Evolutionary conservation across 1,139 yeast species (phyloP), one percentile per base, ranked within the genome.

Genomic region (Suhomyces wounanorum): DNA sequence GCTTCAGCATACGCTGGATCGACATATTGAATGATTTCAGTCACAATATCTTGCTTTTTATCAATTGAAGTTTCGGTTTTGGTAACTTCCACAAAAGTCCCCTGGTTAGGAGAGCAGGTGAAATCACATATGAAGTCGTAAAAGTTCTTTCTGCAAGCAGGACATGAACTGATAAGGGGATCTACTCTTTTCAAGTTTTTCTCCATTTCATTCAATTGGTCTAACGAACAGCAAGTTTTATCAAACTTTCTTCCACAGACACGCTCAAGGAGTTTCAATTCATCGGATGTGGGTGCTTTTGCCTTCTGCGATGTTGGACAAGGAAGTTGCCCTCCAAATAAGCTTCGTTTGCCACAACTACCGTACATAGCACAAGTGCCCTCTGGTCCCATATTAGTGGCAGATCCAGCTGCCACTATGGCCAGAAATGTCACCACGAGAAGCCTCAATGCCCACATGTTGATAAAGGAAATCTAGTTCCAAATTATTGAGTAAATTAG

Each of bases 91-190:
- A 91, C 79, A 68, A 91, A 94, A 17, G 71, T 67, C 0, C 91
- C 79, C 66, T 94, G 98, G 60, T 89, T 73, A 0, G 97, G 86
- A 1, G 97, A 88, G 67, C 99, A 94, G 0, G 97, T 88, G 67
- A 94, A 91, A 47, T 85, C 83, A 70, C 98, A 94, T 64, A 91
- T 89, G 59, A 92, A 77, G 60, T 87, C 88, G 61, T 84, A 83
- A 67, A 94, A 92, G 72, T 94, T 94, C 68, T 83, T 84, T 52
- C 82, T 78, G 66, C 99, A 94, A 0, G 99, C 98, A 1, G 98
- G 98, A 66, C 99, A 94, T 5, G 97, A 88, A 23, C 96, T 82
- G 40, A 94, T 87, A 39, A 94, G 69, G 0, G 90, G 83, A 53
- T 87, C 95, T 0, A 88, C 96, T 55, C 83, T 83, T 58, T 85